These are phyloP conservation scores for Coniosporium apollinis DNA, from an alignment of 495 filamentous ascomycete species.

Conservation along the genomic window DNA sequence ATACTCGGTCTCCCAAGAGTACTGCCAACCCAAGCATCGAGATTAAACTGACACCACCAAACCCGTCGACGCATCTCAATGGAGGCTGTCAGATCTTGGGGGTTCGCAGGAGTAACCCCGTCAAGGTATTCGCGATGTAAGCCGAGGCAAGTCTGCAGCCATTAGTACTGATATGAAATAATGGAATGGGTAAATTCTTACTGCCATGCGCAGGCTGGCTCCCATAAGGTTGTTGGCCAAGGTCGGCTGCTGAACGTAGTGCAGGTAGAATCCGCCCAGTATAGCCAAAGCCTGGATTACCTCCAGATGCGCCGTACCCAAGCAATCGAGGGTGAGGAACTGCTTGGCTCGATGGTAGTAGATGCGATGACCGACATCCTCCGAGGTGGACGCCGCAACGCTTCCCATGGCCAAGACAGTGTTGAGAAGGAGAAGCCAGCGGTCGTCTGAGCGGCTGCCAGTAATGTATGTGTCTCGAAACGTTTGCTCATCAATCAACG, in stretches of 20 bases:
- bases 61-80: slow-evolving; percentile 51
- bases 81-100: no score
- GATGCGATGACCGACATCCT: slow-evolving; percentile 52
- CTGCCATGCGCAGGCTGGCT: slow-evolving; percentile 50
- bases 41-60: slow-evolving; percentile 68
- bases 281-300: slow-evolving; percentile 53
- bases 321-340: slow-evolving; percentile 47
- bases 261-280: slow-evolving; percentile 62
- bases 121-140: slow-evolving; percentile 55
- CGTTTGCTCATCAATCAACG: slow-evolving; percentile 58
- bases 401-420: slow-evolving; percentile 69
- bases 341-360: slow-evolving; percentile 58
- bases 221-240: slow-evolving; percentile 53
- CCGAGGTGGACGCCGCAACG: slow-evolving; percentile 50
- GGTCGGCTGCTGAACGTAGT: slow-evolving; percentile 66
- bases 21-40: slow-evolving; percentile 64
- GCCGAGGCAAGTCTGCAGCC: slow-evolving; percentile 49
- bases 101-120: slow-evolving; percentile 23
- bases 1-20: slow-evolving; percentile 65
- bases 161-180: no score
- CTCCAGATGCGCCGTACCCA: slow-evolving; percentile 54
- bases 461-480: slow-evolving; percentile 58
- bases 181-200: no score
- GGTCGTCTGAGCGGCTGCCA: slow-evolving; percentile 46
- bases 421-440: slow-evolving; percentile 63